phyloP scores from a whole-genome alignment of 2,329 filamentous ascomycete genomes.

The Fusarium redolens region DNA sequence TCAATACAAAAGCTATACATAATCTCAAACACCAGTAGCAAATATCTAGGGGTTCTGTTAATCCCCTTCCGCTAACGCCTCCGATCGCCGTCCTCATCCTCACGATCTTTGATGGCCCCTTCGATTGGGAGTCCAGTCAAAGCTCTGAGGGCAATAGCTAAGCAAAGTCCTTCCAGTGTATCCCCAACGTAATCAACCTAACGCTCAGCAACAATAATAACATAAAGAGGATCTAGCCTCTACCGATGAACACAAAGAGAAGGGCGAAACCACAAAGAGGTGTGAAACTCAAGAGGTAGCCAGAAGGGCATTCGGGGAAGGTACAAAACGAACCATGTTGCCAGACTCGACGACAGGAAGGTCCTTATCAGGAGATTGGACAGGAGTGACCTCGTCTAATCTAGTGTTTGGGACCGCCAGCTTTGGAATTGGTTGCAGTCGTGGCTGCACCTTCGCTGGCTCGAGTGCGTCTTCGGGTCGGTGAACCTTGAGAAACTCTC shows the following conservation, averaged over 20 bases:
- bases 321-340: slow-evolving; percentile 5
- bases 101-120: not conserved
- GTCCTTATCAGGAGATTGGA: slow-evolving; percentile 2
- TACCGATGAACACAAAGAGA: not conserved
- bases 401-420: not conserved
- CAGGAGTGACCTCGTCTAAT: slow-evolving; percentile 3
- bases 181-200: not conserved
- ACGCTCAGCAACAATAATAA: not conserved
- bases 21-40: not conserved
- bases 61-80: not conserved
- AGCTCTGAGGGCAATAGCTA: not conserved
- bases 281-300: too few relatives aligned
- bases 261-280: not conserved
- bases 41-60: not conserved
- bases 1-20: not conserved
- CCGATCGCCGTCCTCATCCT: not conserved
- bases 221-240: not conserved
- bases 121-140: not conserved
- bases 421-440: not conserved
- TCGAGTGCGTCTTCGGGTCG: not conserved
- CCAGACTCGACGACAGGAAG: not conserved
- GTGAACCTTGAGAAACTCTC: not conserved
- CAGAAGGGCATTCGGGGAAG: not conserved
- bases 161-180: not conserved
- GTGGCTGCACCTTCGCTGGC: not conserved